Conservation (phyloP, 2,329 filamentous ascomycete genomes). For the Epichloe typhina region DNA sequence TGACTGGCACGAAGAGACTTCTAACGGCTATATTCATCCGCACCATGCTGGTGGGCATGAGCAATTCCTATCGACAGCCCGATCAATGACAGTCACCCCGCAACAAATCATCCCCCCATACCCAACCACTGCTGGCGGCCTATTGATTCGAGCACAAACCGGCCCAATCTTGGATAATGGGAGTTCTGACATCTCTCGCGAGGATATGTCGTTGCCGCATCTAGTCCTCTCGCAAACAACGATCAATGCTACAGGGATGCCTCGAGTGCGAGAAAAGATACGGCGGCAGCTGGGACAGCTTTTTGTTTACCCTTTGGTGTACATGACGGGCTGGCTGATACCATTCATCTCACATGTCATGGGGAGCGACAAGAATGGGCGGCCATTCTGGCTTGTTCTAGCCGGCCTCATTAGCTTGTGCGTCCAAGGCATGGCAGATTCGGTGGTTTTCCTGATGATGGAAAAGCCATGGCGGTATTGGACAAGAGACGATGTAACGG, state of each 20-base stretch:
- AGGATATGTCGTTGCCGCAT: slow-evolving; percentile 6
- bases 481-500: slow-evolving; percentile 4
- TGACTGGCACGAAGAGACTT: background rate
- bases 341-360: slow-evolving; percentile 55
- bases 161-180: background rate
- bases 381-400: slow-evolving; percentile 44
- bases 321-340: slow-evolving; percentile 58
- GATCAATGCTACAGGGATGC: slow-evolving; percentile 16
- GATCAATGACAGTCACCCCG: background rate
- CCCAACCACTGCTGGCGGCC: no score
- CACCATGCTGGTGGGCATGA: background rate
- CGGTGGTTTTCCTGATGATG: slow-evolving; percentile 51
- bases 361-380: slow-evolving; percentile 12
- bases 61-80: background rate
- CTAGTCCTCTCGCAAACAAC: slow-evolving; percentile 9
- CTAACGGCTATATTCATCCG: background rate
- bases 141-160: background rate
- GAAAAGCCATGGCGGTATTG: slow-evolving; percentile 53
- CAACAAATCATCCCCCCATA: background rate
- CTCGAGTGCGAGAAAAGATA: slow-evolving; percentile 39
- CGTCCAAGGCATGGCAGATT: slow-evolving; percentile 55
- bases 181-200: slow-evolving; percentile 3
- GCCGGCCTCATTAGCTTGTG: slow-evolving; percentile 44
- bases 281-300: slow-evolving; percentile 56
- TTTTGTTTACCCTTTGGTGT: slow-evolving; percentile 65